Percentiles rank a stretch among this genome's conserved stretches.
Conservation (phyloP, 306 rosid species). For the peach (Prunus persica) region DNA sequence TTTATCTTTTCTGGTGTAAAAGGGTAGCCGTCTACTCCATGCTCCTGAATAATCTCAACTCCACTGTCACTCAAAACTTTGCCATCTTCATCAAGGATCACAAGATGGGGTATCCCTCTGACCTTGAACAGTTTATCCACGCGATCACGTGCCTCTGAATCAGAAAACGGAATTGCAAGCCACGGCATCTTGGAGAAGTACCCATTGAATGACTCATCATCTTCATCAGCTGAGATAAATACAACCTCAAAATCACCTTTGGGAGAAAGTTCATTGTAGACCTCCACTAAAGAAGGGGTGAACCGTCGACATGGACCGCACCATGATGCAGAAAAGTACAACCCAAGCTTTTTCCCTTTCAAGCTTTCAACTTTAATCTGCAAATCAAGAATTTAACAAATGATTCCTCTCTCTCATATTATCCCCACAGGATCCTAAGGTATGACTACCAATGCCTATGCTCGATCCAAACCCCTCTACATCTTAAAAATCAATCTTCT, state of each 20-base stretch:
- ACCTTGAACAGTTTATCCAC: conserved; percentile 52
- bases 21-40: conserved; percentile 60
- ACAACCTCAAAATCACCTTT: conserved; percentile 61
- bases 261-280: conserved; percentile 41
- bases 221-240: conserved; percentile 48
- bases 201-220: conserved; percentile 48
- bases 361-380: conserved; percentile 67
- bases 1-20: conserved; percentile 50
- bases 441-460: not conserved
- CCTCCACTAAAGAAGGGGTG: conserved; percentile 53
- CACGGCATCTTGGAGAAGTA: conserved; percentile 84
- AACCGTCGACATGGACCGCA: conserved; percentile 54
- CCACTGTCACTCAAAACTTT: conserved; percentile 44
- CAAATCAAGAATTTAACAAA: conserved; percentile 12
- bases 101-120: conserved; percentile 58
- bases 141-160: conserved; percentile 36
- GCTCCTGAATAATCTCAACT: conserved; percentile 32
- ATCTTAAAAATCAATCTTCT: not conserved
- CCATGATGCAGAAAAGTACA: conserved; percentile 81
- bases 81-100: conserved; percentile 50
- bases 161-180: conserved; percentile 71
- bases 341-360: conserved; percentile 58
- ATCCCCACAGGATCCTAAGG: not conserved
- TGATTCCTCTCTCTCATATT: not conserved
- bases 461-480: not conserved